Base-by-base conservation (phyloP, 2,329 filamentous ascomycete genomes). In the Leptographium galeiforme region DNA sequence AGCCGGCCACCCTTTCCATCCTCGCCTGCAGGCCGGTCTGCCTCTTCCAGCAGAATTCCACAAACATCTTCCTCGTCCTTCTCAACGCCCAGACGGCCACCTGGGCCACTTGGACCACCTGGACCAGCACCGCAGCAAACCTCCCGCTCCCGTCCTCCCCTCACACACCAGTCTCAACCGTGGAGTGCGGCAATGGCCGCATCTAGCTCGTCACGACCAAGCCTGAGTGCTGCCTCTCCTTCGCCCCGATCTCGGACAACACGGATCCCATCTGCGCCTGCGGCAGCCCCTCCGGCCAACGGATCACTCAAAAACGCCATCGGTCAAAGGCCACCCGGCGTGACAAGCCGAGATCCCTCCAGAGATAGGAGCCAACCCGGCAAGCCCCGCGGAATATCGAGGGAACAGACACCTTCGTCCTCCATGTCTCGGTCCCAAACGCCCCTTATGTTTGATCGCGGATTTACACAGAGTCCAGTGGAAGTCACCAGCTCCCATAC, bases 311-410 rank as follows among this genome's bases (percentile, higher is more conserved):
- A 70, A 43, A 74, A 72, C 60, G 67, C 72, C 10, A 62, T 78
- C 48, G 68, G 73, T 58, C 71, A 72, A 59, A 80, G 78, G 61
- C 70, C 72, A 53, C 73, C 75, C 14, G 70, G 69, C 12, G 11
- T 32, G 32, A 68, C 73, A 25, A 57, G 63, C 12, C 43, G 14
- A 8, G n/a, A n/a, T 11, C 5, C 41, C 33, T n/a, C n/a, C 6
- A 18, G 16, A 40, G 6, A 18, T 7, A 59, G 61, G 19, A 66
- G 60, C 40, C 53, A 59, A 10, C 67, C 63, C 13, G 66, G 62
- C 44, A 66, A 68, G 34, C 66, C 69, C 30, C 63, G 61, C 32
- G 63, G 61, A 53, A 63, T 62, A 50, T 69, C 66, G 48, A 65
- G 61, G 40, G 70, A 69, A 52, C 70, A 68, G 12, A 66, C 63